phyloP scores from a whole-genome alignment of 108 stramenopile genomes.

The Mediolabrus comicus region DNA sequence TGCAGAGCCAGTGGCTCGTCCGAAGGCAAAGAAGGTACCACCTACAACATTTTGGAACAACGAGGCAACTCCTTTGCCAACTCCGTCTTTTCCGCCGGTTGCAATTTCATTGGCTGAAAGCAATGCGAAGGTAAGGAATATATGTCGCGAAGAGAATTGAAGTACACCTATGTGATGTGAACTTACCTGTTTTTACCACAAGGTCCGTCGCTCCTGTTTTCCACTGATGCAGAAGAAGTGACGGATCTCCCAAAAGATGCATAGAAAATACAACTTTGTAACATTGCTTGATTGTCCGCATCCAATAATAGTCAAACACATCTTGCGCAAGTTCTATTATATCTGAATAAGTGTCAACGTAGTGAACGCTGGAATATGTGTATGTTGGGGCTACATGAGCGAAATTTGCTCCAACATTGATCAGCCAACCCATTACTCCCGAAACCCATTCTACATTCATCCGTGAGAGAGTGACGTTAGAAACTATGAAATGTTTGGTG shows the following conservation, averaged over 20 bases:
- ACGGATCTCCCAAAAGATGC: constrained; percentile 44
- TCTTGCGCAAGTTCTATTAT: constrained; percentile 29
- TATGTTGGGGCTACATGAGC: constrained; percentile 52
- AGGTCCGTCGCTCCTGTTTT: constrained; percentile 39
- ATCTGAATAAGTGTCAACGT: constrained; percentile 41
- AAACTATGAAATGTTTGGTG: neutral
- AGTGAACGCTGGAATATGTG: constrained; percentile 14
- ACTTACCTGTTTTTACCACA: constrained; percentile 25
- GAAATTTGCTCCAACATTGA: constrained; percentile 49
- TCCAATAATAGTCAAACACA: constrained; percentile 21
- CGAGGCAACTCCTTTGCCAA: constrained; percentile 37
- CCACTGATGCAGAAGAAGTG: constrained; percentile 32
- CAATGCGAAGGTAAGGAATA: neutral
- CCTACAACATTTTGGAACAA: constrained; percentile 33
- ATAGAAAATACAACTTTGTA: constrained; percentile 45
- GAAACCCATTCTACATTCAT: constrained; percentile 9
- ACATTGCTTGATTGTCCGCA: constrained; percentile 34
- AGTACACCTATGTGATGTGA: neutral
- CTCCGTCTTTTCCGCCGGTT: constrained; percentile 38
- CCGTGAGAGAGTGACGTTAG: neutral
- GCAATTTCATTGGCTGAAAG: constrained; percentile 26
- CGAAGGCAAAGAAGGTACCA: constrained; percentile 23
- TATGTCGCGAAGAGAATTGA: neutral
- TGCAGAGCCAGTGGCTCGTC: constrained; percentile 22
- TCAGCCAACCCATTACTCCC: constrained; percentile 37